phyloP scores from a whole-genome alignment of 208 protist genomes.

The Leishmania tropica region DNA sequence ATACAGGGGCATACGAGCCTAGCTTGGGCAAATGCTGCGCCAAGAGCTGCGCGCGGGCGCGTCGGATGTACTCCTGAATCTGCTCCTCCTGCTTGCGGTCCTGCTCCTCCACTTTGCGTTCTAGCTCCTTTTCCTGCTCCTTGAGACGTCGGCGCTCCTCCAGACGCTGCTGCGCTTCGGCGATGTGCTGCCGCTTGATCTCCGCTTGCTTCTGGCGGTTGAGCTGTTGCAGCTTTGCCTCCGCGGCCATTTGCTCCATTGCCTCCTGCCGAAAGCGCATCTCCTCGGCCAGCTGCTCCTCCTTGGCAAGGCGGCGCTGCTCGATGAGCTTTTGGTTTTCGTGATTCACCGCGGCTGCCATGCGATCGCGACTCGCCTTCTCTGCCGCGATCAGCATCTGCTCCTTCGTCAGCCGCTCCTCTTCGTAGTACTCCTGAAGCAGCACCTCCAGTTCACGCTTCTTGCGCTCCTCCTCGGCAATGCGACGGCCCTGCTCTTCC shows the following conservation, averaged over 20 bases:
- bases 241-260: conserved; percentile 75
- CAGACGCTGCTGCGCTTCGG: conserved; percentile 76
- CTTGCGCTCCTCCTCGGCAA: conserved; percentile 81
- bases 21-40: conserved; percentile 76
- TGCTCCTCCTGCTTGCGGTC: conserved; percentile 63
- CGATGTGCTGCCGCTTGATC: conserved; percentile 76
- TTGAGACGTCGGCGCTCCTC: conserved; percentile 76
- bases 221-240: conserved; percentile 84
- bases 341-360: conserved; percentile 51
- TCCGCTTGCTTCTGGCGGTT: conserved; percentile 69
- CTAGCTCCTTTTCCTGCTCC: conserved; percentile 71
- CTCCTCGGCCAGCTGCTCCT: conserved; percentile 79
- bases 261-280: conserved; percentile 73
- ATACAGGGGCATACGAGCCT: conserved; percentile 64
- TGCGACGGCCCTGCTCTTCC: conserved; percentile 82
- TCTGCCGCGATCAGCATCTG: conserved; percentile 56
- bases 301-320: conserved; percentile 52
- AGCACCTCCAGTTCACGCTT: conserved; percentile 87
- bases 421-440: conserved; percentile 90
- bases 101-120: conserved; percentile 58
- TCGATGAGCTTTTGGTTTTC: conserved; percentile 86
- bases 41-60: conserved; percentile 75
- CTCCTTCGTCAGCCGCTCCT: conserved; percentile 86
- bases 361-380: conserved; percentile 73
- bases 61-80: conserved; percentile 83